phyloP scores from a whole-genome alignment of 768 basidiomycete genomes.

The Tephrocybe sp. region DNA sequence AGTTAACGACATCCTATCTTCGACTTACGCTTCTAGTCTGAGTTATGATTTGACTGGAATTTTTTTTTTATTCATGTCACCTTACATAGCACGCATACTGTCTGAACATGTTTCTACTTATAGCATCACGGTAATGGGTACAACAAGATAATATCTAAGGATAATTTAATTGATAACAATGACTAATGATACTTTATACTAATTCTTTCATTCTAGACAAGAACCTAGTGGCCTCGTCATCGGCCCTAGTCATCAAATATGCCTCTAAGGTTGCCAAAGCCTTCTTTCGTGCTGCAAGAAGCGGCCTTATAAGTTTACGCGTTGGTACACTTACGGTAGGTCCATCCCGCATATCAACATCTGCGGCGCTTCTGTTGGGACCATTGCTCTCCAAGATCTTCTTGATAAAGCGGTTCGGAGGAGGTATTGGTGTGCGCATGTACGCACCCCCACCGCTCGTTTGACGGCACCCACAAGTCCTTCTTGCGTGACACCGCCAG shows the following conservation, averaged over 20 bases:
- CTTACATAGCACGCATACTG: too few species aligned
- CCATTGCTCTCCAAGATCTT: conserved; percentile 9
- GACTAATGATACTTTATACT: too few species aligned
- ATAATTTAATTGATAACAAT: too few species aligned
- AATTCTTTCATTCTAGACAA: neutral
- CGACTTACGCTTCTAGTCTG: too few species aligned
- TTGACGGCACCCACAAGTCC: neutral
- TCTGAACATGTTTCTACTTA: too few species aligned
- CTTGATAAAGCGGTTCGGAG: conserved; percentile 35
- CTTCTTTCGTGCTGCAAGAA: conserved; percentile 31
- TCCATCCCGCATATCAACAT: neutral
- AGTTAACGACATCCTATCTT: too few species aligned
- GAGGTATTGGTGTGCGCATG: neutral
- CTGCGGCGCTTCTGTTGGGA: conserved; percentile 6
- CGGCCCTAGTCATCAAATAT: conserved; percentile 19
- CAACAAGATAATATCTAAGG: too few species aligned
- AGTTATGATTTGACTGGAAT: too few species aligned
- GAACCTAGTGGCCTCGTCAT: conserved; percentile 2
- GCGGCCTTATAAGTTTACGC: conserved; percentile 26
- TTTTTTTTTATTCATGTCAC: too few species aligned
- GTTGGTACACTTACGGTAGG: conserved; percentile 17
- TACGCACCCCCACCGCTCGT: conserved; percentile 10
- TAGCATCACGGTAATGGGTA: too few species aligned
- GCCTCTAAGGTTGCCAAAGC: conserved; percentile 23
- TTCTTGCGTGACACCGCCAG: conserved; percentile 10